A percentile compares a stretch with the other conserved stretches of the same genome.
These are phyloP conservation scores for Fusarium sp. DNA, from an alignment of 2,329 filamentous ascomycete species.

Conservation along the genomic window DNA sequence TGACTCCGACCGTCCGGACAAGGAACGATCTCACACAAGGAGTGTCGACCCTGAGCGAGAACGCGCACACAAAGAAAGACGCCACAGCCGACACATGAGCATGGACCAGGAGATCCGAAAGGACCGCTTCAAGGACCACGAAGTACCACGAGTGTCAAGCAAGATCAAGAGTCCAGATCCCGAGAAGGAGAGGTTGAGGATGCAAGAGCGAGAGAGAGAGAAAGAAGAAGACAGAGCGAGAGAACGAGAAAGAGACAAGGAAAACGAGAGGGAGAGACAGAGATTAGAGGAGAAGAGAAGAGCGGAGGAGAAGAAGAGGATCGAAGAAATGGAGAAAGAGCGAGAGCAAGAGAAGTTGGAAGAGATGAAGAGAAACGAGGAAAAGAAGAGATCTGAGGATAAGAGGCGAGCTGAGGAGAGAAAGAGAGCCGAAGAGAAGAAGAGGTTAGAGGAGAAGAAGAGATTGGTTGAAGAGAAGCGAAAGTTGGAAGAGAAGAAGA, in stretches of 20 bases:
- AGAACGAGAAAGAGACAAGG: conserved; percentile 26
- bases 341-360: conserved; percentile 12
- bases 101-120: conserved; percentile 19
- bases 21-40: conserved; percentile 2
- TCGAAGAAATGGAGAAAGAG: conserved; percentile 24
- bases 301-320: conserved; percentile 13
- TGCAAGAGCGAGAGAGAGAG: conserved; percentile 7
- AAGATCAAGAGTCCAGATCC: conserved; percentile 14
- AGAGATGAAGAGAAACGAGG: conserved; percentile 12
- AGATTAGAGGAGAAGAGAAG: conserved; percentile 22
- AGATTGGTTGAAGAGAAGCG: conserved; percentile 20
- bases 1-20: conserved; percentile 11
- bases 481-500: conserved; percentile 14
- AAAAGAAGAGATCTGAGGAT: conserved; percentile 15
- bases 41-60: conserved; percentile 17
- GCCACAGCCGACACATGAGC: conserved; percentile 15
- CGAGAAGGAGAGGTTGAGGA: conserved; percentile 24
- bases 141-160: conserved; percentile 8
- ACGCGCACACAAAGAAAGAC: conserved; percentile 11
- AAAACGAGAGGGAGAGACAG: conserved; percentile 21
- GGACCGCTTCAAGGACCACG: conserved; percentile 4
- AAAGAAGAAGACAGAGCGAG: conserved; percentile 16
- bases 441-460: conserved; percentile 19
- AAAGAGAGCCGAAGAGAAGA: conserved; percentile 19
- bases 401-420: conserved; percentile 3